These are phyloP conservation scores for Trichoderma erinaceum DNA, from an alignment of 495 filamentous ascomycete genomes.

Conservation along the genomic window DNA sequence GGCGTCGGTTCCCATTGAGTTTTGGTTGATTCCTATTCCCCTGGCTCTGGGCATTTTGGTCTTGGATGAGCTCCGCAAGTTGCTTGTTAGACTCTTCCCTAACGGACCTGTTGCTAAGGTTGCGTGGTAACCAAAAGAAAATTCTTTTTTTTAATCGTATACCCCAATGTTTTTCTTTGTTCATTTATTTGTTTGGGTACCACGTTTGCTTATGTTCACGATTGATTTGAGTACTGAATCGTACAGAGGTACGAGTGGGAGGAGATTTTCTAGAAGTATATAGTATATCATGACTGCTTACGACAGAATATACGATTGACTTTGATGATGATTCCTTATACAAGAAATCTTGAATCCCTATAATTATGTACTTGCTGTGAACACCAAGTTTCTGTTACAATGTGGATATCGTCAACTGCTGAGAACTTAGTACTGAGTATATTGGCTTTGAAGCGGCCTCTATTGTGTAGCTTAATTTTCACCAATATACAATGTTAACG, in stretches of 20 bases:
- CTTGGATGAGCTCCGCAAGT: constrained; percentile 39
- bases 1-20: constrained; percentile 42
- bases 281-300: constrained; percentile 4
- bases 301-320: constrained; percentile 1
- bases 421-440: too few species aligned
- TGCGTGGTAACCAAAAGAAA: constrained; percentile 35
- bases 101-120: constrained; percentile 31
- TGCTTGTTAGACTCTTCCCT: constrained; percentile 36
- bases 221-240: background rate
- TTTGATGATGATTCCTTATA: background rate
- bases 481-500: too few species aligned
- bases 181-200: background rate
- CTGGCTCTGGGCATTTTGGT: constrained; percentile 43
- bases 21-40: constrained; percentile 46
- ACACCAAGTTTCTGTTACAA: too few species aligned
- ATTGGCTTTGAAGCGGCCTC: too few species aligned
- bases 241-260: background rate
- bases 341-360: too few species aligned
- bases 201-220: background rate
- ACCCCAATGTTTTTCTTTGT: background rate
- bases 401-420: too few species aligned
- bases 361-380: too few species aligned
- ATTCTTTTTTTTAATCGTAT: background rate
- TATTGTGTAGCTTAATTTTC: too few species aligned
- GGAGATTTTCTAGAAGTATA: background rate